Evolutionary conservation across 495 filamentous ascomycete species (phyloP).

Genomic region (Stereocaulon alpinum): DNA sequence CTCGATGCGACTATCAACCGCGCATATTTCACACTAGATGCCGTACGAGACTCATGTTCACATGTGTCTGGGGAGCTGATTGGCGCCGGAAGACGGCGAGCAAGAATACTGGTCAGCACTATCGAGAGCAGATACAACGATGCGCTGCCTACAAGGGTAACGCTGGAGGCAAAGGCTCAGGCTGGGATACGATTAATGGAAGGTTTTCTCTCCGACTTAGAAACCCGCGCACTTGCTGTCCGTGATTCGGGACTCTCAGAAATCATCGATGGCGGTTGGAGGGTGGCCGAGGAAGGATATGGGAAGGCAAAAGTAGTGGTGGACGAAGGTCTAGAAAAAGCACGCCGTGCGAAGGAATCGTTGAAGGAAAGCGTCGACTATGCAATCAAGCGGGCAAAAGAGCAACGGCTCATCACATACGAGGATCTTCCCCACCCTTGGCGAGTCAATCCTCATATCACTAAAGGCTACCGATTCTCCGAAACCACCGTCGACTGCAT

Average conservation of each 20-base stretch:
- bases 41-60: conserved; percentile 78
- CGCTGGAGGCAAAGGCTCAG: conserved; percentile 82
- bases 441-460: conserved; percentile 91
- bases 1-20: conserved; percentile 72
- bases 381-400: conserved; percentile 66
- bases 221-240: conserved; percentile 68
- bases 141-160: conserved; percentile 73
- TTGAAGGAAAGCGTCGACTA: conserved; percentile 70
- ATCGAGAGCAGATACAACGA: conserved; percentile 86
- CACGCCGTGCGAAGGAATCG: conserved; percentile 62
- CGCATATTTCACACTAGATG: conserved; percentile 75
- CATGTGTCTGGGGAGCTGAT: conserved; percentile 86
- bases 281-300: conserved; percentile 63
- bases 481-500: conserved; percentile 81
- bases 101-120: conserved; percentile 84
- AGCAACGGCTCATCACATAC: conserved; percentile 77
- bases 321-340: conserved; percentile 74
- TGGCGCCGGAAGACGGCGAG: conserved; percentile 72
- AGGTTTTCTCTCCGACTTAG: conserved; percentile 69
- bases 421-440: conserved; percentile 85
- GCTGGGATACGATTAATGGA: conserved; percentile 82
- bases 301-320: conserved; percentile 64
- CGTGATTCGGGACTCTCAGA: conserved; percentile 47
- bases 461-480: conserved; percentile 82
- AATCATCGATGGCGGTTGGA: conserved; percentile 56